Percentiles rank a stretch among this genome's conserved stretches.
Evolutionary conservation across 2,329 filamentous ascomycete species (phyloP).

Genomic region (Cercospora berteroae): DNA sequence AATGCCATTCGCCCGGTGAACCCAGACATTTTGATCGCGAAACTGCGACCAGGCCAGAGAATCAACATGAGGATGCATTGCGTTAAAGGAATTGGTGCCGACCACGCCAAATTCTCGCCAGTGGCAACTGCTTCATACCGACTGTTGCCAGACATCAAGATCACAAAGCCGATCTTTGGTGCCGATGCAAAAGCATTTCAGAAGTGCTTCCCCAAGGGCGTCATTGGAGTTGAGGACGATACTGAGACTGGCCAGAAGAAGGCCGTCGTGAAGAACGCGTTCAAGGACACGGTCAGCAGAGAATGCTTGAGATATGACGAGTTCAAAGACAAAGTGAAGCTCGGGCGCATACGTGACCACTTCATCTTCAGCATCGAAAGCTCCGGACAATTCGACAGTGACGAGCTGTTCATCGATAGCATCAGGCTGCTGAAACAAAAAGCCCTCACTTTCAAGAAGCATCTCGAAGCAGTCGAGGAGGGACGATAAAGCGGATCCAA

Average conservation of each 20-base stretch:
- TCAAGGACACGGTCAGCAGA: constrained; percentile 92
- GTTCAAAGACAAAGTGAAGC: constrained; percentile 92
- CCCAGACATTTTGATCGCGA: constrained; percentile 90
- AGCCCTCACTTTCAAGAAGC: constrained; percentile 69
- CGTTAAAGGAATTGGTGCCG: constrained; percentile 87
- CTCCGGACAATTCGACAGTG: constrained; percentile 90
- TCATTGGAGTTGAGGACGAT: constrained; percentile 77
- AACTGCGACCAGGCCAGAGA: constrained; percentile 85
- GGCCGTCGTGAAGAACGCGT: constrained; percentile 81
- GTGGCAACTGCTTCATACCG: constrained; percentile 94
- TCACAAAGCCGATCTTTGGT: constrained; percentile 78
- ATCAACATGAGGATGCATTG: constrained; percentile 88
- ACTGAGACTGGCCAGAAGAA: constrained; percentile 70
- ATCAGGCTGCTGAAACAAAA: constrained; percentile 83
- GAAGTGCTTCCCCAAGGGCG: constrained; percentile 82
- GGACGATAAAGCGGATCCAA: constrained; percentile 23
- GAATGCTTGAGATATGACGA: constrained; percentile 89
- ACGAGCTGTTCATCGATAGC: constrained; percentile 87
- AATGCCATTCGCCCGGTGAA: constrained; percentile 75
- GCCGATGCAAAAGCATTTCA: constrained; percentile 85
- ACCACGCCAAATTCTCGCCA: constrained; percentile 96
- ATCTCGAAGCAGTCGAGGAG: constrained; percentile 53
- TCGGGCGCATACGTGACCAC: constrained; percentile 86
- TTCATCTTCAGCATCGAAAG: constrained; percentile 98
- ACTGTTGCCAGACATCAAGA: constrained; percentile 82